Base-by-base conservation (phyloP, 73 alveolate genomes). In the Paramecium caudatum region DNA sequence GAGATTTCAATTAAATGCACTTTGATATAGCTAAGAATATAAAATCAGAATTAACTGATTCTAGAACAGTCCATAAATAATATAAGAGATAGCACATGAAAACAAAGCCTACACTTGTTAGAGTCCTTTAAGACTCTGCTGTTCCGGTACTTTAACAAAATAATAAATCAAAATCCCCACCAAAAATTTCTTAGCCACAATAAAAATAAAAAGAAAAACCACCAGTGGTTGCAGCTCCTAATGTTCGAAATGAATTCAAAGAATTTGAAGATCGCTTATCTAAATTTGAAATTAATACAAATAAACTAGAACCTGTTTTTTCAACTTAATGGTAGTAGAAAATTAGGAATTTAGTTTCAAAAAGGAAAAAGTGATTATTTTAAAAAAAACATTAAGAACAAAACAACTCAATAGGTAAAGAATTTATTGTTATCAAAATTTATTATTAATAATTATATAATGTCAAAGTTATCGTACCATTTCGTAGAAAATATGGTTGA, bases 311-410 rank as follows among this genome's bases (percentile, higher is more conserved):
- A 55, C 80, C 80, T 0, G 30, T 43, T 27, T 55, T 55, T 55
- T 55, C 80, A 55, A 23, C 46, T 19, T 19, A 37, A 55, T 55
- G 80, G 80, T 10, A 37, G 23, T 55, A 16, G 30, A 55, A 55
- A 55, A 27, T 27, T 55, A 55, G 45, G 32, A 55, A 55, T 55
- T 23, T 55, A 8, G 23, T 55, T 43, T 55, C 12, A 43, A 55
- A 55, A 55, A 55, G 80, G 80, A 55, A 55, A 55, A 55, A 55
- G 80, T 55, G 80, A 55, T 55, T 55, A 27, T 27, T 55, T 55
- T 55, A 55, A 55, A 55, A 55, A 27, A 55, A 55, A 43, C 12
- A 55, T 27, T 55, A 55, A 55, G 30, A 43, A 55, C 23, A 27
- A 39, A 39, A 39, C 23, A 55, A 55, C 80, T 27, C 30, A 55